phyloP scores from a whole-genome alignment of 257 asterid genomes.

The Lithospermum erythrorhizon region DNA sequence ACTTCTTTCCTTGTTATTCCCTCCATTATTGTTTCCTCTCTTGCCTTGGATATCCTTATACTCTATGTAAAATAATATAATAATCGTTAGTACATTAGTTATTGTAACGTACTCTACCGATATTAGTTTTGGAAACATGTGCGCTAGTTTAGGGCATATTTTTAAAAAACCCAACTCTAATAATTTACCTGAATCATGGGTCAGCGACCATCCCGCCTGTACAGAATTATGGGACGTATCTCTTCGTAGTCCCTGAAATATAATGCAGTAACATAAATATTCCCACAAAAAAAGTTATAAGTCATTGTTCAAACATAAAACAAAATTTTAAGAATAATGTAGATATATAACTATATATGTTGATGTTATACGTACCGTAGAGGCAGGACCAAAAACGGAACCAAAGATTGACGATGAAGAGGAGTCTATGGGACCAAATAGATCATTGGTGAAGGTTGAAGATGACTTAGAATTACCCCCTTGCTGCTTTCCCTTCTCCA shows the following conservation, averaged over 20 bases:
- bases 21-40: conserved; percentile 7
- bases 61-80: no score
- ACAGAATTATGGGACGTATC: conserved; percentile 14
- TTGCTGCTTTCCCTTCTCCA: conserved; percentile 64
- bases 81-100: no score
- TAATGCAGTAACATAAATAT: neutral
- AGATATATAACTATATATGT: no score
- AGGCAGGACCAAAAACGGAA: conserved; percentile 56
- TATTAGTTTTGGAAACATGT: no score
- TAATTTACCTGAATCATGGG: conserved; percentile 12
- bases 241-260: conserved; percentile 42
- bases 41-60: neutral
- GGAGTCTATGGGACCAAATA: conserved; percentile 55
- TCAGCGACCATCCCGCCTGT: conserved; percentile 16
- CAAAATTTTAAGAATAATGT: no score
- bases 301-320: no score
- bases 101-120: no score
- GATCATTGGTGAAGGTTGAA: conserved; percentile 48
- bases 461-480: conserved; percentile 22
- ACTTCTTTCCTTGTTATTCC: conserved; percentile 18
- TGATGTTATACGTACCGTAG: conserved; percentile 24
- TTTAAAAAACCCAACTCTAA: conserved; percentile 22
- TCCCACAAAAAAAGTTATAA: neutral
- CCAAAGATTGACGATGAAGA: conserved; percentile 40
- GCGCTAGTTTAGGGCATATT: no score